Evolutionary conservation across 495 filamentous ascomycete species (phyloP), one percentile per base, ranked within the genome.

Genomic region (Podospora sp.): DNA sequence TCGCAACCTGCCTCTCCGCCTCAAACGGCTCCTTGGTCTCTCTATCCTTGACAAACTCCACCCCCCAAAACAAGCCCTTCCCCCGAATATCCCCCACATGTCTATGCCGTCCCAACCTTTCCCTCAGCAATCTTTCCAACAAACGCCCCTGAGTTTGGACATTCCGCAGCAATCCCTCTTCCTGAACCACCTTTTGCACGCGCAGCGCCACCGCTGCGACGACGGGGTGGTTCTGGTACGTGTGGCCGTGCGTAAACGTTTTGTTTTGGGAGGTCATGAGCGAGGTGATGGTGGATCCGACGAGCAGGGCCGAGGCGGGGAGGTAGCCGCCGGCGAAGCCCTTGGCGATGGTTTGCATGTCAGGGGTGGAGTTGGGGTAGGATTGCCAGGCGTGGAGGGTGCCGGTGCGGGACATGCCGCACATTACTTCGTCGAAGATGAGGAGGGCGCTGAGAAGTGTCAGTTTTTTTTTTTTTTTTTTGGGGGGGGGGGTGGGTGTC

Each of bases 401-500:
- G 0, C 89, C 89, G 22, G 81, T 82, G 1, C 89, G 78, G 0
- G 89, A 89, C 83, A 89, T 89, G 0, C 89, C 91, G 72, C 88
- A 87, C 91, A 93, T 92, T 26, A 93, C 83, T 68, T 93, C 91
- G 69, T 93, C 91, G 4, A 91, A 76, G 56, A 93, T 88, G 27
- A 92, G 79, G 2, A 93, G 82, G 0, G 86, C 87, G 29, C 88
- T 33, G 29, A 8, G 29, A 8, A 8, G 8, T 8, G 29, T 33
- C 8, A 33, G 29, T 33, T 33, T 33, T 33, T 33, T 33, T 33
- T 33, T 33, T 33, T 33, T 33, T 33, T 33, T 33, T 33, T 33
- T 33, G 29, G 29, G 29, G 8, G 29, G 29, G 29, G 29, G 29
- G 8, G 29, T 3, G 29, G 29, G 29, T n/a, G n/a, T n/a, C n/a